Conservation (phyloP, 106 monocot species). For the Dioscorea dumetorum region DNA sequence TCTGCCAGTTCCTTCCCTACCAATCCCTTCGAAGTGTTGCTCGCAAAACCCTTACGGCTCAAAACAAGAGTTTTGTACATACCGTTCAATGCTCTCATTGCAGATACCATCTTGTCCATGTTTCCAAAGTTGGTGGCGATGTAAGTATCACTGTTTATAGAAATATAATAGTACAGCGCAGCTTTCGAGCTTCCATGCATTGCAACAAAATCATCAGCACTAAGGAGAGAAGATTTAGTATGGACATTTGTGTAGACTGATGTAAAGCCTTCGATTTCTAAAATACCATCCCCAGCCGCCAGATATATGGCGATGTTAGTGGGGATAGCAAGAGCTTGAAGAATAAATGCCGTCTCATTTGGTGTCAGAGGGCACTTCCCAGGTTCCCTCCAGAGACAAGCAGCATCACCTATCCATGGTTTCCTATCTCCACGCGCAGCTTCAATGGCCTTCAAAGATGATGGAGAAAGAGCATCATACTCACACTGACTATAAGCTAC, state of each 20-base stretch:
- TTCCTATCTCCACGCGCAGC: slow-evolving; percentile 52
- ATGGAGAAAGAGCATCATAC: slow-evolving; percentile 48
- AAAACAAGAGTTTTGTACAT: slow-evolving; percentile 65
- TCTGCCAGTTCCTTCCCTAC: slow-evolving; percentile 41
- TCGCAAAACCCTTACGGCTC: slow-evolving; percentile 66
- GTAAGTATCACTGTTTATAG: slow-evolving; percentile 76
- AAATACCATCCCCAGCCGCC: slow-evolving; percentile 83
- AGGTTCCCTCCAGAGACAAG: slow-evolving; percentile 61
- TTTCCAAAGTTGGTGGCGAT: slow-evolving; percentile 90
- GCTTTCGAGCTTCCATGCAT: slow-evolving; percentile 95
- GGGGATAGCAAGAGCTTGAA: slow-evolving; percentile 62
- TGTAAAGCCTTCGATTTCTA: slow-evolving; percentile 85
- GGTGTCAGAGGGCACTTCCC: slow-evolving; percentile 95
- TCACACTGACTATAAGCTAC: slow-evolving; percentile 83
- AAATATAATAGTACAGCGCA: slow-evolving; percentile 84
- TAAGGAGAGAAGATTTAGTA: slow-evolving; percentile 64
- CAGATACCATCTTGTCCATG: slow-evolving; percentile 95
- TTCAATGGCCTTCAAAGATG: slow-evolving; percentile 46
- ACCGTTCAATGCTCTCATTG: slow-evolving; percentile 64
- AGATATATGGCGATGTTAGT: slow-evolving; percentile 70
- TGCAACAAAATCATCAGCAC: slow-evolving; percentile 31
- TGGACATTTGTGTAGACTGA: slow-evolving; percentile 64
- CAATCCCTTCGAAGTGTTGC: slow-evolving; percentile 32
- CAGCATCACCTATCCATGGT: slow-evolving; percentile 58
- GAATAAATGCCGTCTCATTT: slow-evolving; percentile 74